Evolutionary conservation across 2,329 filamentous ascomycete genomes (phyloP).

Genomic region (Exophiala spinifera): DNA sequence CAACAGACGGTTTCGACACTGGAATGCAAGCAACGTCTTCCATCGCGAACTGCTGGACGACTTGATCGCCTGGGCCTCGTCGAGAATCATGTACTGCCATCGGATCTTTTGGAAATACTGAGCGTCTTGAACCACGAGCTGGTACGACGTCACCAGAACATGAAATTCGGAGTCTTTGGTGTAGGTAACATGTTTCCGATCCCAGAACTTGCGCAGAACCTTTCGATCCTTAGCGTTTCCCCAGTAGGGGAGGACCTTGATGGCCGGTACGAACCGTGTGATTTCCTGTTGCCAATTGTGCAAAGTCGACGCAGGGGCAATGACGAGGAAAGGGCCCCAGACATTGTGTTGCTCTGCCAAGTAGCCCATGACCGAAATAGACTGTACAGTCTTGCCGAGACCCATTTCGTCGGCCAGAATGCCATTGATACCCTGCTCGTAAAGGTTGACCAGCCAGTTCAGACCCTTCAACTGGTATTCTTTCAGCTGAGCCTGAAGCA

Average conservation of each 20-base stretch:
- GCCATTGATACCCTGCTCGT: conserved; percentile 99
- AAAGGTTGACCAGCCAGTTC: conserved; percentile 98
- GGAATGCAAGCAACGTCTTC: conserved; percentile 92
- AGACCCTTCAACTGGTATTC: conserved; percentile 99
- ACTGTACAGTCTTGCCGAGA: conserved; percentile 98
- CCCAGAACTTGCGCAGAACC: conserved; percentile 97
- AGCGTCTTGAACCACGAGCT: conserved; percentile 92
- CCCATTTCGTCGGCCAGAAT: conserved; percentile 99
- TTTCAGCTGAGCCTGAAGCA: conserved; percentile 90
- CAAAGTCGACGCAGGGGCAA: conserved; percentile 90
- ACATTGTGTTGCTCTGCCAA: conserved; percentile 96
- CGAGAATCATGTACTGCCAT: conserved; percentile 99
- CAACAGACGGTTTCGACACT: conserved; percentile 89
- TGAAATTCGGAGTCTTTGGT: conserved; percentile 91
- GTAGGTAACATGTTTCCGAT: conserved; percentile 95
- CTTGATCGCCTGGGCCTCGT: conserved; percentile 98
- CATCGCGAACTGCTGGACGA: conserved; percentile 93
- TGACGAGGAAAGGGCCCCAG: conserved; percentile 96
- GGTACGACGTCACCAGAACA: conserved; percentile 93
- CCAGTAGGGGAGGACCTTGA: conserved; percentile 98
- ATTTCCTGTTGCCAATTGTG: conserved; percentile 99
- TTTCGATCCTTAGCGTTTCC: conserved; percentile 91
- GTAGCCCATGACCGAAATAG: conserved; percentile 98
- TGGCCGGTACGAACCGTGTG: conserved; percentile 83
- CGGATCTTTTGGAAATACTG: conserved; percentile 98